Evolutionary conservation across 805 yeast genomes (phyloP).

Genomic region (Grigorovia jiainica): DNA sequence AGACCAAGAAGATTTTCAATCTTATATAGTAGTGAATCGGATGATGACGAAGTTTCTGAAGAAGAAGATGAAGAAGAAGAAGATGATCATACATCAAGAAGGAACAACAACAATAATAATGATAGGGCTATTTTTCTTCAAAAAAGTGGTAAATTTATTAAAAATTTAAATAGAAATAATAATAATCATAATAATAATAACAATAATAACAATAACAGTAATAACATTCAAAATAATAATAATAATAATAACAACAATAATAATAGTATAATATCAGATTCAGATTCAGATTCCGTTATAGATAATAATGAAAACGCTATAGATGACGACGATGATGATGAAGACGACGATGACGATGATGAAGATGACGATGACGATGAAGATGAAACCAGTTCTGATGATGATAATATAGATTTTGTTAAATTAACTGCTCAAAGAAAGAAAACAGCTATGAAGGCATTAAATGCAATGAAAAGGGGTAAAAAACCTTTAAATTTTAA

Average conservation of each 20-base stretch:
- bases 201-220: not conserved
- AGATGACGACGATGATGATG: conserved; percentile 4
- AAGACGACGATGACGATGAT: conserved; percentile 29
- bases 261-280: conserved; percentile 12
- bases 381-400: conserved; percentile 46
- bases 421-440: conserved; percentile 60
- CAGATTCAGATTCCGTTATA: conserved; percentile 23
- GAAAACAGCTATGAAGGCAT: conserved; percentile 45
- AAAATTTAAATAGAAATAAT: not conserved
- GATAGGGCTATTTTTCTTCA: too few relatives aligned
- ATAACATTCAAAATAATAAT: not conserved
- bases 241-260: not conserved
- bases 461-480: conserved; percentile 27
- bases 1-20: conserved; percentile 36
- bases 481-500: conserved; percentile 26
- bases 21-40: conserved; percentile 27
- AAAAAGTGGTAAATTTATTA: not conserved
- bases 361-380: conserved; percentile 34
- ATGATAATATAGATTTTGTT: conserved; percentile 63
- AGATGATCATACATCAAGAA: too few relatives aligned
- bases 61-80: conserved; percentile 15
- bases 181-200: not conserved
- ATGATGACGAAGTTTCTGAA: conserved; percentile 30
- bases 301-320: not conserved
- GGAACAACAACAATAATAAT: too few relatives aligned